Evolutionary conservation across 2,329 filamentous ascomycete species (phyloP), one percentile per base, ranked within the genome.

Genomic region (Ceratocystis eucalypticola): DNA sequence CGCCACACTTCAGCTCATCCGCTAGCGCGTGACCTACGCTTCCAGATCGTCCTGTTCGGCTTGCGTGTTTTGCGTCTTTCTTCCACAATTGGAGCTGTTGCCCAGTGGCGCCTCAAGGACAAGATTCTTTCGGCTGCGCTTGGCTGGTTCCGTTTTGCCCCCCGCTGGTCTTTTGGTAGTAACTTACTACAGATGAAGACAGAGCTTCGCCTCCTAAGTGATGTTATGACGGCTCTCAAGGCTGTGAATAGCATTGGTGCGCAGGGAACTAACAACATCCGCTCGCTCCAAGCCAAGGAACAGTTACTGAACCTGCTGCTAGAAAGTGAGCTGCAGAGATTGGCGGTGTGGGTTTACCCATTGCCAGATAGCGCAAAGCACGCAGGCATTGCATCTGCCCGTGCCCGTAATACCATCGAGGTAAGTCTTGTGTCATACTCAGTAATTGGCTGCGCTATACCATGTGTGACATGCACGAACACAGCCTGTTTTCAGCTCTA

Each of bases 151-250:
- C 84, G 81, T 48, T 84, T 86, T 70, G 79, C 89, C 5, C 90
- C 92, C 15, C 84, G 86, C 70, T 99, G 94, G 93, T 96, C 94
- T 0, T 97, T 94, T 75, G 94, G 94, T 66, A 94, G 93, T 71
- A 99, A 96, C 73, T 84, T 89, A 62, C 78, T 99, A 17, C 94
- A 99, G 74, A 80, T 97, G 64, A 97, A 96, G 78, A 93, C 95
- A 0, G 94, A 99, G 76, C 84, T 91, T 44, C 88, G 88, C 70
- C 79, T 96, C 20, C 82, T 97, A 48, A 81, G 82, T 5, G 91
- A 96, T 73, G 86, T 96, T 45, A 79, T 87, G 62, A 74, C 77
- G 10, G 83, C 86, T 15, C 76, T 99, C 69, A 84, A 85, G 69
- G 80, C 78, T 2, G 82, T 91, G 10, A 79, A 83, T 0, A 79